Evolutionary conservation across 2,329 filamentous ascomycete genomes (phyloP), one percentile per base, ranked within the genome.

Genomic region (Colletotrichum lupini): DNA sequence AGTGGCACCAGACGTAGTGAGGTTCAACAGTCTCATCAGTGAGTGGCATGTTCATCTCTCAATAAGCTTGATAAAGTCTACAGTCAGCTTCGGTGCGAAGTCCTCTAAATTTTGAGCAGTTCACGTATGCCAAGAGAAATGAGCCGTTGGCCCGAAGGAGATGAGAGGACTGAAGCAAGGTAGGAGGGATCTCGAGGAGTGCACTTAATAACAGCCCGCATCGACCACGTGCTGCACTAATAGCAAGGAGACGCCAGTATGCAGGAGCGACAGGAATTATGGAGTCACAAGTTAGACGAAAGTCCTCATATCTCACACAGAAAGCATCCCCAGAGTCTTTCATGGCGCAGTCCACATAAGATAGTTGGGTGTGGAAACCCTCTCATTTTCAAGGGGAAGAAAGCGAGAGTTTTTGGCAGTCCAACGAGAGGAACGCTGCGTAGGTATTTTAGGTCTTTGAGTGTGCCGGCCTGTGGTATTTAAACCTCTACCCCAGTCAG

Each of bases 211-310:
- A 42, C 8, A 42, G 37, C 37, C 16, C 30, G 56, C 30, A 30
- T 16, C 26, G 6, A 14, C 11, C 16, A 46, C 49, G 58, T 63
- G 57, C 12, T 32, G 55, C 19, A n/a, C 11, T 22, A 2, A 9
- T n/a, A n/a, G 49, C 46, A 24, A 37, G 30, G 49, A 22, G 8
- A 49, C 19, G 56, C 46, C 14, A 26, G 49, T 5, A 49, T 64
- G 63, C 68, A 71, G 56, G 62, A 67, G 53, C 55, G 68, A 71
- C 68, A 71, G 68, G 22, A 67, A 42, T 53, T 46, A 67, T 71
- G 63, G 62, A 42, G 42, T 32, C 61, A n/a, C 53, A 42, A 28
- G 63, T 56, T 22, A 14, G 12, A 14, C 28, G 8, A 64, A n/a
- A 22, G 12, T 30, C 46, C 46, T 37, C 46, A 46, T 35, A 5